phyloP scores from a whole-genome alignment of 139 green algal species.

The Ulvella scutata region DNA sequence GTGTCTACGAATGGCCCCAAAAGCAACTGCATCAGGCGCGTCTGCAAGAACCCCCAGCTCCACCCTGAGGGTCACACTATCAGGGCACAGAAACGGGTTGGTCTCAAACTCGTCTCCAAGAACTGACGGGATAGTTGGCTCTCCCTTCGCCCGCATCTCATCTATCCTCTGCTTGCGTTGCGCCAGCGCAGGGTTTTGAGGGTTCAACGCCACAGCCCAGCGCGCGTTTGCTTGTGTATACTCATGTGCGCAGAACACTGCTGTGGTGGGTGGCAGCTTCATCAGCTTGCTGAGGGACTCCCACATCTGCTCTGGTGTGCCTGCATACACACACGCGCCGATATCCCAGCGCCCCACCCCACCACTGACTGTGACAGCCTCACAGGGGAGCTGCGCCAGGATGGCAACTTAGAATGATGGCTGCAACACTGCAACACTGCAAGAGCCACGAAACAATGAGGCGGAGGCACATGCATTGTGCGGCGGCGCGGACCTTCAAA shows the following conservation, averaged over 20 bases:
- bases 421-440: too few relatives aligned
- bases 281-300: conserved; percentile 56
- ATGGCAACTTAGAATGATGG: too few relatives aligned
- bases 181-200: conserved; percentile 37
- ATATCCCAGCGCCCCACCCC: too few relatives aligned
- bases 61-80: conserved; percentile 32
- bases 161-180: conserved; percentile 39
- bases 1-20: conserved; percentile 41
- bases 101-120: conserved; percentile 64
- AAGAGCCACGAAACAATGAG: too few relatives aligned
- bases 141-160: conserved; percentile 26
- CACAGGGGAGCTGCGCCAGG: too few relatives aligned
- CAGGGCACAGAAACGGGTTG: conserved; percentile 78
- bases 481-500: too few relatives aligned
- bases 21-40: conserved; percentile 39
- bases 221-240: conserved; percentile 45
- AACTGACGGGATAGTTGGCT: conserved; percentile 56
- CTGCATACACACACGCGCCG: too few relatives aligned
- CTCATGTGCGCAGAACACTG: conserved; percentile 28
- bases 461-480: too few relatives aligned
- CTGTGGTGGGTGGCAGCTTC: conserved; percentile 42
- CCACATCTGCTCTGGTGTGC: conserved; percentile 52
- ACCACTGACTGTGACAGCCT: too few relatives aligned
- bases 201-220: conserved; percentile 54
- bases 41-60: conserved; percentile 24